Evolutionary conservation across 2,329 filamentous ascomycete species (phyloP).

Genomic region (Ceratocystis harringtonii): DNA sequence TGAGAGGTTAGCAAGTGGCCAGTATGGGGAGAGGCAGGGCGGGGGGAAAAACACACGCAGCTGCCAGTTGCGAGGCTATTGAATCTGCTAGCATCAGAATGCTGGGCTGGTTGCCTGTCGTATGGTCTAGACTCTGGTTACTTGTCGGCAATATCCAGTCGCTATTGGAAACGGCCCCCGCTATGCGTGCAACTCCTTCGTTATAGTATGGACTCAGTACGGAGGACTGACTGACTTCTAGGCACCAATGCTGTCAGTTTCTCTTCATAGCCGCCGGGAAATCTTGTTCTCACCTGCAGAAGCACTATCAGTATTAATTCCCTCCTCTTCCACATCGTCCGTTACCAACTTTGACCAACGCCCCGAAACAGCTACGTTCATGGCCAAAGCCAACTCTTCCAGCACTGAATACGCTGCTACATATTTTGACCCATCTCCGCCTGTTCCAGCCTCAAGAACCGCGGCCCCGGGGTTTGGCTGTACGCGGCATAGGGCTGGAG

Average conservation of each 20-base stretch:
- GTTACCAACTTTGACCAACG: constrained; percentile 5
- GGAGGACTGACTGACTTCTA: not conserved
- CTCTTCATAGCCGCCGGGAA: not conserved
- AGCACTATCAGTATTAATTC: constrained; percentile 14
- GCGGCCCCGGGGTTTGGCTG: not conserved
- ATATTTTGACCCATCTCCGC: not conserved
- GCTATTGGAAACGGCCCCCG: constrained; percentile 7
- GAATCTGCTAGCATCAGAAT: constrained; percentile 19
- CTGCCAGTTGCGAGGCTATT: constrained; percentile 21
- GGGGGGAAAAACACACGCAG: constrained; percentile 19
- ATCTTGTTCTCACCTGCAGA: not conserved
- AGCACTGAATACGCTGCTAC: constrained; percentile 10
- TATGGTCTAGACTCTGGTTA: not conserved
- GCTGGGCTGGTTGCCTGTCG: not conserved
- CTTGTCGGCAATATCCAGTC: not conserved
- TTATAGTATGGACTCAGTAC: not conserved
- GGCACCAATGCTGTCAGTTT: not conserved
- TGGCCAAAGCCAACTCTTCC: constrained; percentile 14
- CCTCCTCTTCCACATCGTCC: not conserved
- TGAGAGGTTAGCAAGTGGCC: not conserved
- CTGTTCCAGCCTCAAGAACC: not conserved
- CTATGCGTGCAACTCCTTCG: not conserved
- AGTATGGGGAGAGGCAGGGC: not conserved
- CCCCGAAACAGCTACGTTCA: constrained; percentile 15
- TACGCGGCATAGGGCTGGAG: constrained; percentile 10